Evolutionary conservation across 257 asterid genomes (phyloP).

Genomic region (Buddleja alternifolia): DNA sequence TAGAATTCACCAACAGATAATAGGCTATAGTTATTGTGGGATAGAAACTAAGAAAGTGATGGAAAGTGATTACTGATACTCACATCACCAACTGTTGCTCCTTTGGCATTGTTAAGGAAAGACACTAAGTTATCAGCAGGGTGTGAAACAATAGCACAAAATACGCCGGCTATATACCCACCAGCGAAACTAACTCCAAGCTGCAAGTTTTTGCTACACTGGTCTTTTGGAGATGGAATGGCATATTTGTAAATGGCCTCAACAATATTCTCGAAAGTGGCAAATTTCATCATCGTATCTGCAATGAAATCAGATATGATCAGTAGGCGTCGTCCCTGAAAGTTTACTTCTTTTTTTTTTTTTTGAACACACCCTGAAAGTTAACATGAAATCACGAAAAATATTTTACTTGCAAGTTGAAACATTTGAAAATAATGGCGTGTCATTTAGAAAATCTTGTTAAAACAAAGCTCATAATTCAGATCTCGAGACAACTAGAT

Average conservation of each 20-base stretch:
- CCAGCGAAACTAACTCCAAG: slow-evolving; percentile 90
- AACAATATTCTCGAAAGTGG: slow-evolving; percentile 78
- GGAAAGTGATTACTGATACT: slow-evolving; percentile 29
- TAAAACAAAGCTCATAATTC: slow-evolving; percentile 14
- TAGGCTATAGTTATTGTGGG: background rate
- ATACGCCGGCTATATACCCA: slow-evolving; percentile 77
- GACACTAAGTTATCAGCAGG: slow-evolving; percentile 93
- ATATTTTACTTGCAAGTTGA: background rate
- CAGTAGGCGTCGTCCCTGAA: background rate
- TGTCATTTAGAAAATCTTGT: background rate
- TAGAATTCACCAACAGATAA: background rate
- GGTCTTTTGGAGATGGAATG: slow-evolving; percentile 76
- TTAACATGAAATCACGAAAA: too few species aligned
- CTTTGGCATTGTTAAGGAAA: slow-evolving; percentile 88
- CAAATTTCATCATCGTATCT: slow-evolving; percentile 96
- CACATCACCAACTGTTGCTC: slow-evolving; percentile 82
- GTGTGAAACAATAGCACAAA: slow-evolving; percentile 82
- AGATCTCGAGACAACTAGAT: background rate
- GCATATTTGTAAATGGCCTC: slow-evolving; percentile 68
- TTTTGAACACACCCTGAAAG: too few species aligned
- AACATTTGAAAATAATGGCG: background rate
- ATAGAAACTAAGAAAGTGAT: too few species aligned
- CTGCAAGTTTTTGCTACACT: slow-evolving; percentile 71
- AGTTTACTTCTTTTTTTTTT: too few species aligned
- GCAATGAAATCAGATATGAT: slow-evolving; percentile 22